These are phyloP conservation scores for Lithospermum erythrorhizon DNA, from an alignment of 257 asterid species.

Conservation along the genomic window DNA sequence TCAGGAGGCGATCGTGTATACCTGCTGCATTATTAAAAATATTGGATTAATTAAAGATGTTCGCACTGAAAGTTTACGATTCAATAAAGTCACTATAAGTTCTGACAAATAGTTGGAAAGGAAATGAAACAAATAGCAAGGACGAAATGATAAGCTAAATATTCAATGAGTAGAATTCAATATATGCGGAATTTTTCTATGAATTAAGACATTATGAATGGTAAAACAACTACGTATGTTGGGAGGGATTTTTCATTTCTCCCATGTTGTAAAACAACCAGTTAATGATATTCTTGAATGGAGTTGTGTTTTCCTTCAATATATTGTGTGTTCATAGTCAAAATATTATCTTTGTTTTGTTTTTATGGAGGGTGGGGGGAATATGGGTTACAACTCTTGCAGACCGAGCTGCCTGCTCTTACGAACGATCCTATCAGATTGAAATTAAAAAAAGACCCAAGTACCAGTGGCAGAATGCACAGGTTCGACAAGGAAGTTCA, in stretches of 20 bases:
- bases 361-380: neutral
- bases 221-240: neutral
- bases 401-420: neutral
- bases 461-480: neutral
- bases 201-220: neutral
- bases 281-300: neutral
- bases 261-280: neutral
- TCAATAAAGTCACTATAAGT: neutral
- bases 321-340: neutral
- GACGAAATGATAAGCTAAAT: neutral
- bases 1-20: slow-evolving; percentile 83
- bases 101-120: neutral
- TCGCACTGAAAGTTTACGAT: neutral
- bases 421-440: neutral
- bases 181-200: neutral
- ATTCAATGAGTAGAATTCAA: neutral
- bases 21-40: slow-evolving; percentile 40
- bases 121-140: neutral
- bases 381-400: neutral
- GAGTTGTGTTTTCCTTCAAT: neutral
- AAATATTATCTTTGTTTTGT: neutral
- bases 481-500: neutral
- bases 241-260: too few relatives aligned
- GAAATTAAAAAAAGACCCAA: neutral
- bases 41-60: neutral